These are phyloP conservation scores for Trichosporon sp. DNA, from an alignment of 1,284 basidiomycete genomes.

Conservation along the genomic window DNA sequence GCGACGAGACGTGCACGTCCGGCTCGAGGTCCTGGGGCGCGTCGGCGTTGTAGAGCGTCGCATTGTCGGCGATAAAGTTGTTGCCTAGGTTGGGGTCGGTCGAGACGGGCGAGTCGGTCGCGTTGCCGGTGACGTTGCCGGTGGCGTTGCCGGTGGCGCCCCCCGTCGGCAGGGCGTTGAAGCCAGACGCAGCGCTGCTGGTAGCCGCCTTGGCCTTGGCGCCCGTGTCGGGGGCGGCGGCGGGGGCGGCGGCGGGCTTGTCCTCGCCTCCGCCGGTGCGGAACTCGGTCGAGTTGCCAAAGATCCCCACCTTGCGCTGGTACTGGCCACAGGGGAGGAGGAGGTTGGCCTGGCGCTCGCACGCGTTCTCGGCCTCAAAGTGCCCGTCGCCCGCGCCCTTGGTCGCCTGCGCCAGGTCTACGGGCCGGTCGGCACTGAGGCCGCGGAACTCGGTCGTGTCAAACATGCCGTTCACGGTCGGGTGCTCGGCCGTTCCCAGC, in stretches of 20 bases:
- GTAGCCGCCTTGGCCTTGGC: constrained; percentile 13
- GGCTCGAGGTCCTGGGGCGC: neutral
- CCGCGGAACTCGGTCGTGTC: constrained; percentile 3
- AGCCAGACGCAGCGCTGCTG: neutral
- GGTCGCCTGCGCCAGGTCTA: constrained; percentile 12
- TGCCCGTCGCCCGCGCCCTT: constrained; percentile 4
- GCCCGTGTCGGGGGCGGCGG: neutral
- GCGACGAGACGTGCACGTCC: neutral
- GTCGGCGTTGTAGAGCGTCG: neutral
- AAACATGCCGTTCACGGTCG: neutral
- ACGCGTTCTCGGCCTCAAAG: neutral
- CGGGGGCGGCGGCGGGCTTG: neutral
- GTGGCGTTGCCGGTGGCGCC: neutral
- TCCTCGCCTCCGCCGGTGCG: neutral
- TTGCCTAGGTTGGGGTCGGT: neutral
- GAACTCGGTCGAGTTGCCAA: constrained; percentile 15
- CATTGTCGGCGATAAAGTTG: constrained; percentile 4
- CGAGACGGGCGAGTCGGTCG: neutral
- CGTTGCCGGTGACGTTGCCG: neutral
- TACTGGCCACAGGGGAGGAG: constrained; percentile 9
- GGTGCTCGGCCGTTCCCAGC: constrained; percentile 4
- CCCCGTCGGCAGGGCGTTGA: neutral
- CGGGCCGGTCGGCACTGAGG: neutral
- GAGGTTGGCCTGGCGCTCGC: neutral
- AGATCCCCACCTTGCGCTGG: constrained; percentile 8